Base-by-base conservation (phyloP, 306 rosid species). In the Acacia acuminata region DNA sequence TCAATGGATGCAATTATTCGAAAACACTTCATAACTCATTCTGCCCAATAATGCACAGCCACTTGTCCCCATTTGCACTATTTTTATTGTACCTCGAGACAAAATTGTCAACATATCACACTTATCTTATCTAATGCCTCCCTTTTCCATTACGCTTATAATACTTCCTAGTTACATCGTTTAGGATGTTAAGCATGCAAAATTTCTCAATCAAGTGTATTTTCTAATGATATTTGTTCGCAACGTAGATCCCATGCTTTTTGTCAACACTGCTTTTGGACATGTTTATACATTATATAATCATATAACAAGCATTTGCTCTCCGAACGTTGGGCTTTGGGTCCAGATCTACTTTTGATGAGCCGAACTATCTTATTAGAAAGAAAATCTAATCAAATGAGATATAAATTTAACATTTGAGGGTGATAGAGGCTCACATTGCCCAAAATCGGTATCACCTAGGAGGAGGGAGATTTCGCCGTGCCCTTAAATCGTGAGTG, bases 1-100 rank as follows among this genome's bases (percentile, higher is more conserved):
- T 89, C 90, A 83, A 82, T 82, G 79, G 79, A 25, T 83, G 84
- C 86, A 87, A 89, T 86, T 63, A 89, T 90, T 82, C 20, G 10
- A 11, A 82, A 78, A 73, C 40, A 38, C 71, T 78, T 74, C 61
- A 61, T 61, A 42, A 58, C 82, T 78, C 81, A 77, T 75, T 71
- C 76, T 19, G 10, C 69, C 88, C 90, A 91, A 87, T 89, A 83
- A 91, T 88, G 82, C 88, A 50, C 60, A 19, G 55, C 84, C 87
- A 8, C 47, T n/a, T 47, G 85, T 76, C 86, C 84, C 88, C 84
- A 77, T 77, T 84, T 79, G 79, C 83, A 56, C 80, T 79, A 47
- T 50, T 55, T 47, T 81, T 71, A 79, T 76, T 80, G 25, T 75
- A 56, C 77, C 42, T 71, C n/a, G 73, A 78, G 86, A 88, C 92